phyloP scores from a whole-genome alignment of 768 basidiomycete genomes.

The Botryobasidium botryosum region DNA sequence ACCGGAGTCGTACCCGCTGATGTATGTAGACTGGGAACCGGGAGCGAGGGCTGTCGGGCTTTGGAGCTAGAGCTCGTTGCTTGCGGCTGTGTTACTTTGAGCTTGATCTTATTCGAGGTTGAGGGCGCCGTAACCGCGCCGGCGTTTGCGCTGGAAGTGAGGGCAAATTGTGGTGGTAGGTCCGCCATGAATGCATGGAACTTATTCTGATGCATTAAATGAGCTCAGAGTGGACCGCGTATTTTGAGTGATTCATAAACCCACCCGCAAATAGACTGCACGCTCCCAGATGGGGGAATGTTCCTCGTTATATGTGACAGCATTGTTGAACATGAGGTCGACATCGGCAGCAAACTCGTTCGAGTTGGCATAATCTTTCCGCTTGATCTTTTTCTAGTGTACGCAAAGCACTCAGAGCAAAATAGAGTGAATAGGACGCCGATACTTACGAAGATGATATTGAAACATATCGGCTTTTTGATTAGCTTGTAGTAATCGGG shows the following conservation, averaged over 20 bases:
- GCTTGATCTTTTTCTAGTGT: constrained; percentile 58
- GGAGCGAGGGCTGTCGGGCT: constrained; percentile 11
- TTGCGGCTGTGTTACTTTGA: constrained; percentile 27
- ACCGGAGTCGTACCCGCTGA: constrained; percentile 16
- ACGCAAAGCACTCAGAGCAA: constrained; percentile 3
- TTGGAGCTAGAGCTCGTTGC: constrained; percentile 3
- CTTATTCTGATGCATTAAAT: constrained; percentile 33
- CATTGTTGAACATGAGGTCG: constrained; percentile 81
- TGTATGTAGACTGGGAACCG: constrained; percentile 14
- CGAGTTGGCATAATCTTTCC: constrained; percentile 52
- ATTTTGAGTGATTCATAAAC: constrained; percentile 13
- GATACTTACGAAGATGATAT: constrained; percentile 50
- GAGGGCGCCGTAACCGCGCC: constrained; percentile 14
- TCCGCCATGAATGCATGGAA: constrained; percentile 67
- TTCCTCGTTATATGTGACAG: constrained; percentile 74
- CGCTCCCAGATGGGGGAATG: constrained; percentile 72
- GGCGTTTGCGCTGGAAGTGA: constrained; percentile 46
- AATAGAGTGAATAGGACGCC: constrained; percentile 3
- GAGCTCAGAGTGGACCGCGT: not conserved
- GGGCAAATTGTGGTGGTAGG: constrained; percentile 46
- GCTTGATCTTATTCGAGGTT: constrained; percentile 39
- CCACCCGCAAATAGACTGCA: constrained; percentile 45
- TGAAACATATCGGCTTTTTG: constrained; percentile 60
- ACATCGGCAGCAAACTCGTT: constrained; percentile 72
- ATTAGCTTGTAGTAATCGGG: constrained; percentile 66